These are phyloP conservation scores for Glycine soja DNA, from an alignment of 306 rosid genomes.

Conservation along the genomic window DNA sequence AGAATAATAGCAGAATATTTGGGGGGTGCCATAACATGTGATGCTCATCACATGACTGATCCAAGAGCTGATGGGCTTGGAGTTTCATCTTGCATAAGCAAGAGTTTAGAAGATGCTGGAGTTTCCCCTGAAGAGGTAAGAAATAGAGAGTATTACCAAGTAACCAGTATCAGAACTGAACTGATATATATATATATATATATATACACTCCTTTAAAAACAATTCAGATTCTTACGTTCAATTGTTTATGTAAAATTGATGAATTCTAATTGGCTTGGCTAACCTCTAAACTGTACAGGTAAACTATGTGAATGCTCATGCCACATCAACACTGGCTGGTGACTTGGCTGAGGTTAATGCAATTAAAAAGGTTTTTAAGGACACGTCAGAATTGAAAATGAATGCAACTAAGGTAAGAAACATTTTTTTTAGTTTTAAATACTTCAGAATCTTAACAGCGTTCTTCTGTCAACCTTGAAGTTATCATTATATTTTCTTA, in stretches of 20 bases:
- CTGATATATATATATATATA: background rate
- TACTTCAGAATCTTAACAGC: background rate
- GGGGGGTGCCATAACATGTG: conserved; percentile 76
- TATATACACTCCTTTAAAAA: background rate
- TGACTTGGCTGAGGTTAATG: conserved; percentile 77
- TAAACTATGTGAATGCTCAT: conserved; percentile 84
- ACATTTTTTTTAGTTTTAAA: background rate
- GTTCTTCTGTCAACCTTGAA: conserved; percentile 14
- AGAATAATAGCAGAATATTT: conserved; percentile 69
- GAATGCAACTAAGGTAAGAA: conserved; percentile 73
- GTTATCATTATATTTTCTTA: background rate
- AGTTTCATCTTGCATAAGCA: conserved; percentile 70
- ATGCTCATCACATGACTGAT: conserved; percentile 84
- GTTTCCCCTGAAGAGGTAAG: conserved; percentile 80
- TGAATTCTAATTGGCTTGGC: background rate
- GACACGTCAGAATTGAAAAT: conserved; percentile 70
- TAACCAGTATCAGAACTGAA: background rate
- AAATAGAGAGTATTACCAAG: background rate
- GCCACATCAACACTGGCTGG: conserved; percentile 83
- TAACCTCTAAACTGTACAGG: conserved; percentile 53
- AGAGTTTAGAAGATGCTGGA: conserved; percentile 69
- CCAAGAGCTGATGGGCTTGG: conserved; percentile 81
- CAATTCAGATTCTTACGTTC: conserved; percentile 19
- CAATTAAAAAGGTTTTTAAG: conserved; percentile 71
- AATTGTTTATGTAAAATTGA: background rate